A percentile compares a stretch with the other conserved stretches of the same genome.
phyloP scores from a whole-genome alignment of 768 basidiomycete species.

The Termitomyces sp. region DNA sequence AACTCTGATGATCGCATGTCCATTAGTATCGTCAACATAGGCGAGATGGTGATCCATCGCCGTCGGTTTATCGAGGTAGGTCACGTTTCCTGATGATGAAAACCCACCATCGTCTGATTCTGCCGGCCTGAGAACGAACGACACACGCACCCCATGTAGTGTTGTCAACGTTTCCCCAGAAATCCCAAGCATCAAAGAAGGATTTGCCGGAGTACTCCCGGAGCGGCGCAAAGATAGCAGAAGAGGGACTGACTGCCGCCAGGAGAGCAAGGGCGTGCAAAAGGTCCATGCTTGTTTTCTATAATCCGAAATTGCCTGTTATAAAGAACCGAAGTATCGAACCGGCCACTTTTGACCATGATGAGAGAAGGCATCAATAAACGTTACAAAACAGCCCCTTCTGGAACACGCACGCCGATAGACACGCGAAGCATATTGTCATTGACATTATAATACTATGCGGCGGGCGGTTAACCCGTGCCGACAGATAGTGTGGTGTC shows the following conservation, averaged over 20 bases:
- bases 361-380: background rate
- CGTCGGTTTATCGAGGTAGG: conserved; percentile 36
- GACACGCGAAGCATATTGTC: background rate
- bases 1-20: conserved; percentile 65
- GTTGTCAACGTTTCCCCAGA: conserved; percentile 4
- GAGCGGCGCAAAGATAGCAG: background rate
- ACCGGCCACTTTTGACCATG: background rate
- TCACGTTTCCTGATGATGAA: conserved; percentile 32
- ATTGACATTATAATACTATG: background rate
- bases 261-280: background rate
- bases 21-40: conserved; percentile 50
- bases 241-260: background rate
- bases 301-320: background rate
- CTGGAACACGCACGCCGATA: background rate
- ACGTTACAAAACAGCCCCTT: background rate
- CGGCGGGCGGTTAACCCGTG: background rate
- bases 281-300: background rate
- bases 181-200: conserved; percentile 6
- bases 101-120: background rate
- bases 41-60: conserved; percentile 36
- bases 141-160: conserved; percentile 2
- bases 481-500: background rate
- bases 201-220: conserved; percentile 1
- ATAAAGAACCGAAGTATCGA: background rate
- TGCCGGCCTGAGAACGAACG: background rate